Evolutionary conservation across 1,284 basidiomycete species (phyloP), one percentile per base, ranked within the genome.

Genomic region (Heterobasidion irregulare): DNA sequence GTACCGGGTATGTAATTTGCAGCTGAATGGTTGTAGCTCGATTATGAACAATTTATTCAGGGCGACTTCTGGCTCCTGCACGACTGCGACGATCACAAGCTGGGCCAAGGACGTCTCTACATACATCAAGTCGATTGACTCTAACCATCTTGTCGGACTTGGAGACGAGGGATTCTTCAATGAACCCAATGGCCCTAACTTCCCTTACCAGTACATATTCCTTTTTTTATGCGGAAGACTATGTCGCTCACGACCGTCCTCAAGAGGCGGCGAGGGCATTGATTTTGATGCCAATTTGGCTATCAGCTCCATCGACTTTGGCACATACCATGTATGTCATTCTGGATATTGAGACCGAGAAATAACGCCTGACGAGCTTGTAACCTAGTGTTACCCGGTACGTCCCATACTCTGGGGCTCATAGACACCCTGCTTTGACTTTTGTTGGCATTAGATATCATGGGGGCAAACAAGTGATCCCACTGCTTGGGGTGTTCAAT

Each of bases 101-200:
- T 71, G 70, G 70, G 65, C 62, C 1, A 58, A 57, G 13, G 59
- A 66, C 9, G 66, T 70, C 47, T 70, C 67, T 7, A 64, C 66
- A 9, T 70, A 64, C 62, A 70, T 71, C 64, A 66, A 70, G 57
- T 65, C 65, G 5, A 65, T 72, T 53, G 70, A 71, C 58, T 53
- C 62, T 12, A 69, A 66, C 57, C 69, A 71, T 56, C 64, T 71
- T 18, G 70, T 72, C 9, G 77, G 69, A 1, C 65, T 84, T 41
- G 80, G 82, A 6, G 82, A 84, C 56, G 81, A 84, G 60, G 82
- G 82, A 2, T 84, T 80, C 72, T 82, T 76, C 69, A 79, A 82
- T 61, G 66, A 78, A 55, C 73, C 75, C 0, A 64, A 69, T 52
- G 75, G 69, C 54, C 65, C 73, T 1, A 72, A 76, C 33, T 76